Evolutionary conservation across 306 rosid genomes (phyloP).

Genomic region (Medicago lupulina): DNA sequence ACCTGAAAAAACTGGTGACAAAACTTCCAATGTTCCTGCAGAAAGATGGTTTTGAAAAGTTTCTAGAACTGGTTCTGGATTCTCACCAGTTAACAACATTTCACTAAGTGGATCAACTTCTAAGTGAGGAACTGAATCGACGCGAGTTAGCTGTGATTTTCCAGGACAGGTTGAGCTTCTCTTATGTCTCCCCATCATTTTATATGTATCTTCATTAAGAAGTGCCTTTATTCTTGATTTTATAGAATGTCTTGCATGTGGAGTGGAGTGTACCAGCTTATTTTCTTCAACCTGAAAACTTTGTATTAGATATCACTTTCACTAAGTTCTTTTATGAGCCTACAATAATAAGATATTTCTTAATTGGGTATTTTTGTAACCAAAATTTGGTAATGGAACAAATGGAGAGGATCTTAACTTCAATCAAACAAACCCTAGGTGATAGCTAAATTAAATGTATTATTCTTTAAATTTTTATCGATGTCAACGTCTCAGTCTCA

Average conservation of each 20-base stretch:
- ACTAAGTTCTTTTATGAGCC: not conserved
- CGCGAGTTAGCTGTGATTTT: slow-evolving; percentile 40
- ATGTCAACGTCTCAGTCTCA: not conserved
- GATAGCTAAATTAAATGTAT: not conserved
- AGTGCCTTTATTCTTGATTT: slow-evolving; percentile 59
- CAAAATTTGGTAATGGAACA: too few species aligned
- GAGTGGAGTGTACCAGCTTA: slow-evolving; percentile 29
- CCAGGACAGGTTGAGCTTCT: slow-evolving; percentile 64
- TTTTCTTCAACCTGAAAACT: slow-evolving; percentile 54
- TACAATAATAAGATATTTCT: too few species aligned
- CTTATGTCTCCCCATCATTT: slow-evolving; percentile 53
- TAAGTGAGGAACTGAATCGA: slow-evolving; percentile 44
- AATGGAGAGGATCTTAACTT: too few species aligned
- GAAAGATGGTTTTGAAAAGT: slow-evolving; percentile 41
- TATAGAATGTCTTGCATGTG: slow-evolving; percentile 47
- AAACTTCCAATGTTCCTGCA: slow-evolving; percentile 34
- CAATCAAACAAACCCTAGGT: not conserved
- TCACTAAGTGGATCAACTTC: slow-evolving; percentile 51
- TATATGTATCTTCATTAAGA: slow-evolving; percentile 54
- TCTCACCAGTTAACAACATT: slow-evolving; percentile 35
- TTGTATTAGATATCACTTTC: slow-evolving; percentile 16
- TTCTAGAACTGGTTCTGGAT: slow-evolving; percentile 37
- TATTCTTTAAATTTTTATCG: not conserved
- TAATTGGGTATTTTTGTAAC: too few species aligned
- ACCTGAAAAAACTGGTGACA: slow-evolving; percentile 38